Base-by-base conservation (phyloP, 352 stramenopile species). In the Globisporangium okanoganense region DNA sequence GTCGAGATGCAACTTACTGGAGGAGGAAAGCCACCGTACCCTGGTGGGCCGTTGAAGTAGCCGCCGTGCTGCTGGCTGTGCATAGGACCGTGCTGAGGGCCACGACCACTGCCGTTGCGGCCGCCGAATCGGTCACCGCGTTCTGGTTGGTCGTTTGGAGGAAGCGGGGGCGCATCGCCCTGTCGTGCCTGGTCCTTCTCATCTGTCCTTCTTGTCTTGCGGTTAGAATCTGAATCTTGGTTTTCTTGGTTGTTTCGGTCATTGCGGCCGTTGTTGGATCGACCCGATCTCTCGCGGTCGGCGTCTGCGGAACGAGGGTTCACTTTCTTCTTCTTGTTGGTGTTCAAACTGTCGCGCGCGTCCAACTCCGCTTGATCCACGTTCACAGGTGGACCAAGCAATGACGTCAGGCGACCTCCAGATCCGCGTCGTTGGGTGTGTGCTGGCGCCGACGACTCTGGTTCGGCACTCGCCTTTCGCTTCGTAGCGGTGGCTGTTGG, bases 281-380 rank as follows among this genome's bases (percentile, higher is more conserved):
- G 43, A 7, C 29, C 14, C 43, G 27, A 18, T 51, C 58, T 59
- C 29, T 55, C 41, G 36, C 49, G 56, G 36, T 64, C 62, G 8
- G 38, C 25, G 14, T 56, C 43, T n/a, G 31, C 18, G 14, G 64
- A 18, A 72, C 69, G 20, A 61, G 63, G 25, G 47, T 62, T 48
- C 50, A 57, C 9, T 67, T 82, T 82, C 74, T 78, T 85, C 62
- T 83, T 83, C 67, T 89, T 90, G 65, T 82, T 75, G 3, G 66
- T 66, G 36, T 71, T 41, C 18, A 89, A 29, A 22, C 76, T 89
- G 33, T 88, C 79, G 45, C 81, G 78, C 0, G 81, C 83, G 53
- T 93, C 83, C 12, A 93, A 55, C 55, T 93, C 76, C 2, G 83
- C 83, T 49, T 93, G 83, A 53, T 91, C 79, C 25, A 88, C 78